A percentile compares a stretch with the other conserved stretches of the same genome.
These are phyloP conservation scores for Suillus placidus DNA, from an alignment of 768 basidiomycete genomes.

Conservation along the genomic window DNA sequence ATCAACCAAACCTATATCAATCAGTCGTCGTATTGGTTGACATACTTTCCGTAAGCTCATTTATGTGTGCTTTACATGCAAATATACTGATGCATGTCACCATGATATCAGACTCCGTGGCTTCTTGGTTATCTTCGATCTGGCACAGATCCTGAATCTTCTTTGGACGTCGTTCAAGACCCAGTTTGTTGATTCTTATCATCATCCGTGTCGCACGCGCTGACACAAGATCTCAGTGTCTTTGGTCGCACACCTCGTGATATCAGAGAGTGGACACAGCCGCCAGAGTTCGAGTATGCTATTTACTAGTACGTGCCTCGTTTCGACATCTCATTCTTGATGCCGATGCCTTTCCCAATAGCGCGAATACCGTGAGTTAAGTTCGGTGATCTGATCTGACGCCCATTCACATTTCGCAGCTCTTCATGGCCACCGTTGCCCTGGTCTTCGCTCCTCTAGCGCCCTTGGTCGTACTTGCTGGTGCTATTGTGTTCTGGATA, in stretches of 20 bases:
- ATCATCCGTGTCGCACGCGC: background rate
- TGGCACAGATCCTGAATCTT: constrained; percentile 94
- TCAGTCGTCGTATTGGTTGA: constrained; percentile 91
- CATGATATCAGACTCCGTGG: constrained; percentile 71
- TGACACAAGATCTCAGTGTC: constrained; percentile 43
- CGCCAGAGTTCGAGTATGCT: constrained; percentile 86
- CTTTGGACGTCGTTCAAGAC: constrained; percentile 85
- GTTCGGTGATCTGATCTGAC: background rate
- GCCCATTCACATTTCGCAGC: constrained; percentile 38
- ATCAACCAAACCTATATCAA: constrained; percentile 91
- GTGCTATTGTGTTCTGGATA: constrained; percentile 85
- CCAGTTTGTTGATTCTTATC: constrained; percentile 47
- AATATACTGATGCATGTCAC: constrained; percentile 10
- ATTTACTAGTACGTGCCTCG: constrained; percentile 70
- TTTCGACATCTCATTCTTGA: constrained; percentile 6
- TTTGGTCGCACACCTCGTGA: constrained; percentile 91
- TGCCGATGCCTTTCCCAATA: constrained; percentile 21
- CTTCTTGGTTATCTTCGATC: constrained; percentile 91
- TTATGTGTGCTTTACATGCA: constrained; percentile 6
- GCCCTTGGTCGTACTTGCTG: constrained; percentile 84
- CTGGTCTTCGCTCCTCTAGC: constrained; percentile 94
- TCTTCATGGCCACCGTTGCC: constrained; percentile 93
- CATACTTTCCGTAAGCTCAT: constrained; percentile 83
- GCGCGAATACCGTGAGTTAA: constrained; percentile 58
- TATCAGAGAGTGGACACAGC: constrained; percentile 88